Conservation (phyloP, 2,329 filamentous ascomycete genomes). For the Botrytis deweyae region DNA sequence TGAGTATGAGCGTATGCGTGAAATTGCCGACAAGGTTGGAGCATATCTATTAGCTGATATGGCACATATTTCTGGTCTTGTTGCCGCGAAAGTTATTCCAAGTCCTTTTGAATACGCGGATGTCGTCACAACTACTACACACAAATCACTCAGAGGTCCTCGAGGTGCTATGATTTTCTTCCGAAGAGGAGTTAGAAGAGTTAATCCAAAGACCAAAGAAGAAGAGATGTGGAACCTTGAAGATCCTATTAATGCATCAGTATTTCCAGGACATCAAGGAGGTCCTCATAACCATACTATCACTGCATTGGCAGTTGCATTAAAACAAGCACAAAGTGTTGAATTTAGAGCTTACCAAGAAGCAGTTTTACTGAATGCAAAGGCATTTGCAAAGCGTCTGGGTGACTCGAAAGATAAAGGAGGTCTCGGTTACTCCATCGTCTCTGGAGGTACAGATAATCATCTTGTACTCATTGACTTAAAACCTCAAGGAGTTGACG, state of each 20-base stretch:
- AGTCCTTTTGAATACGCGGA: slow-evolving; percentile 88
- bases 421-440: slow-evolving; percentile 80
- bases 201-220: slow-evolving; percentile 81
- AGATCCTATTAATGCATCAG: slow-evolving; percentile 88
- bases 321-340: slow-evolving; percentile 86
- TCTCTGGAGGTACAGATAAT: slow-evolving; percentile 94
- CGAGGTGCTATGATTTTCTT: slow-evolving; percentile 98
- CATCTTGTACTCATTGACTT: slow-evolving; percentile 92
- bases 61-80: slow-evolving; percentile 93
- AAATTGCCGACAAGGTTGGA: slow-evolving; percentile 86
- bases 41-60: slow-evolving; percentile 95
- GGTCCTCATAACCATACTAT: slow-evolving; percentile 99
- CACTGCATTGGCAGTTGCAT: slow-evolving; percentile 86
- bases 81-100: slow-evolving; percentile 88
- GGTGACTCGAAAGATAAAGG: slow-evolving; percentile 67
- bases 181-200: slow-evolving; percentile 83
- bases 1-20: slow-evolving; percentile 89
- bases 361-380: slow-evolving; percentile 85
- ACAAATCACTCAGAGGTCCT: slow-evolving; percentile 94
- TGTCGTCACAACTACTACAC: slow-evolving; percentile 95
- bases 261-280: slow-evolving; percentile 97
- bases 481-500: slow-evolving; percentile 84
- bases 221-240: slow-evolving; percentile 89
- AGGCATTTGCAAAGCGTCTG: slow-evolving; percentile 73
- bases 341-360: slow-evolving; percentile 94